phyloP scores from a whole-genome alignment of 2,329 filamentous ascomycete genomes.

The Colletotrichum tropicicola region DNA sequence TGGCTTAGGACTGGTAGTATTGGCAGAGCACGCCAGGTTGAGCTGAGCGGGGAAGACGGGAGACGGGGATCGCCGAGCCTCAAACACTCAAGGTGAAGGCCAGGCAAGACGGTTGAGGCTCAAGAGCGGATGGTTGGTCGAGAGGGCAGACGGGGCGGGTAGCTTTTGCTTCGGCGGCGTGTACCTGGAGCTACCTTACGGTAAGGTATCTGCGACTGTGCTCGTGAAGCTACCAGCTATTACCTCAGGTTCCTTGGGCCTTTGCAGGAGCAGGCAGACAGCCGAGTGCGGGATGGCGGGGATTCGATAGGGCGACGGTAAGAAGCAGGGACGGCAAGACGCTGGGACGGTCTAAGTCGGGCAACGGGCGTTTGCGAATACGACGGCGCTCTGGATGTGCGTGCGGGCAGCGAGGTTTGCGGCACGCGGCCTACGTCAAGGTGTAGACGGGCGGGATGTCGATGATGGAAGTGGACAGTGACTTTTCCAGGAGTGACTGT shows the following conservation, averaged over 20 bases:
- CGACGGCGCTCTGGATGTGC: constrained; percentile 8
- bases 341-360: constrained; percentile 10
- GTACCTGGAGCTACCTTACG: too few species aligned
- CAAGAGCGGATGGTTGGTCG: neutral
- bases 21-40: neutral
- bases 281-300: too few species aligned
- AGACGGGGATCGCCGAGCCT: constrained; percentile 2
- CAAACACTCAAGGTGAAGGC: neutral
- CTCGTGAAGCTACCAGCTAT: too few species aligned
- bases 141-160: too few species aligned
- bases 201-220: too few species aligned
- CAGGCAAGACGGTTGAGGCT: neutral
- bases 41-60: constrained; percentile 1
- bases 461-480: too few species aligned
- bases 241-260: too few species aligned
- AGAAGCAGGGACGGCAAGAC: too few species aligned
- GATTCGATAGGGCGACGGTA: too few species aligned
- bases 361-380: neutral
- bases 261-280: too few species aligned
- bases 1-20: neutral
- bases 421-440: constrained; percentile 3
- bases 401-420: neutral
- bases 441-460: neutral
- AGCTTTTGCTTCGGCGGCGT: too few species aligned
- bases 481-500: too few species aligned